Conservation (phyloP, 306 rosid genomes). For the Macrotyloma uniflorum region DNA sequence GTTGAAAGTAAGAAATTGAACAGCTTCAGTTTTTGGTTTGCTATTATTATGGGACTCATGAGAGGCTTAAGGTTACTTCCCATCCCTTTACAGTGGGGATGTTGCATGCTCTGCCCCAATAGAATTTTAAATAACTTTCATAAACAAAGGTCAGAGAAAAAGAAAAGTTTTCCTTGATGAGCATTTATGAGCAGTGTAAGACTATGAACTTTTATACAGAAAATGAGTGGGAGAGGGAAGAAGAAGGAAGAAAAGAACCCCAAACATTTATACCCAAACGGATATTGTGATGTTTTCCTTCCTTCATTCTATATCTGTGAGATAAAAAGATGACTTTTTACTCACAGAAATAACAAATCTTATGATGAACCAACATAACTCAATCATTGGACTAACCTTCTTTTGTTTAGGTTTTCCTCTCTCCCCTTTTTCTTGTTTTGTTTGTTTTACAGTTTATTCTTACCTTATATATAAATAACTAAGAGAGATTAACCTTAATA, state of each 20-base stretch:
- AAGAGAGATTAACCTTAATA: no score
- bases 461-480: no score
- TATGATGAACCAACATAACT: background rate
- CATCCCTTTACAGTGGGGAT: slow-evolving; percentile 46
- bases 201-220: background rate
- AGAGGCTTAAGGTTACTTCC: slow-evolving; percentile 33
- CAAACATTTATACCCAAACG: slow-evolving; percentile 24
- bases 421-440: no score
- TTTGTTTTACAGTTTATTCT: no score
- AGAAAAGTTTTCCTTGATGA: slow-evolving; percentile 3
- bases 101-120: slow-evolving; percentile 35
- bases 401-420: background rate
- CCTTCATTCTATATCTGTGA: slow-evolving; percentile 4
- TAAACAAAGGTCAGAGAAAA: background rate
- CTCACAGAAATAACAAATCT: background rate
- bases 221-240: slow-evolving; percentile 19
- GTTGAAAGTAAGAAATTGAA: background rate
- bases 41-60: slow-evolving; percentile 36
- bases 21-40: background rate
- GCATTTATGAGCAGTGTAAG: slow-evolving; percentile 34
- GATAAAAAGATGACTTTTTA: background rate
- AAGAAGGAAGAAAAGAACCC: background rate
- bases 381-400: slow-evolving; percentile 22
- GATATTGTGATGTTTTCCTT: slow-evolving; percentile 30
- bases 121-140: background rate